Percentiles rank a stretch among this genome's conserved stretches.
phyloP scores from a whole-genome alignment of 73 alveolate genomes.

The Durusdinium trenchii region DNA sequence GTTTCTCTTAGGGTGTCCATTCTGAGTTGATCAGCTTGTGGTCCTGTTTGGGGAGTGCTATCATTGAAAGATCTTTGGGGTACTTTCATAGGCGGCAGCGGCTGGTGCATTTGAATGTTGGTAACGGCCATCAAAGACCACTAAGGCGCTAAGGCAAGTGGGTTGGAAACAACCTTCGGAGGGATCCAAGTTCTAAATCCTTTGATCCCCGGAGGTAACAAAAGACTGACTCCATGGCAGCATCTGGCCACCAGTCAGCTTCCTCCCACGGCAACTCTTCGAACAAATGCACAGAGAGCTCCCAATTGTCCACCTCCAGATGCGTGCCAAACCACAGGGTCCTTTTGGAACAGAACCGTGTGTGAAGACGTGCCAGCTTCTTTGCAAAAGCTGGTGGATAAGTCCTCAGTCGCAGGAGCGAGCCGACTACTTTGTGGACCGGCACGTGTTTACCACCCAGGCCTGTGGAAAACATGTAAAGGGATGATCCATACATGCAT shows the following conservation, averaged over 20 bases:
- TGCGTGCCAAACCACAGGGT: constrained; percentile 28
- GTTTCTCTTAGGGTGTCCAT: too few relatives aligned
- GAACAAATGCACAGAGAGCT: neutral
- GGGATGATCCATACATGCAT: too few relatives aligned
- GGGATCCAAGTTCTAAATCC: neutral
- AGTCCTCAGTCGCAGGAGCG: neutral
- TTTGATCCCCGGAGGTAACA: neutral
- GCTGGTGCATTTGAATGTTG: too few relatives aligned
- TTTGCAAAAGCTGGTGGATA: neutral
- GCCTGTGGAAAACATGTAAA: too few relatives aligned
- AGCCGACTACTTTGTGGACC: neutral
- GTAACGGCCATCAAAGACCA: too few relatives aligned
- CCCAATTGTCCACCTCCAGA: neutral
- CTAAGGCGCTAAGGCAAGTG: too few relatives aligned
- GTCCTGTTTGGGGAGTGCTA: too few relatives aligned
- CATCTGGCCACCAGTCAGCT: constrained; percentile 25
- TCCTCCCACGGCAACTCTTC: neutral
- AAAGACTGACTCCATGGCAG: neutral
- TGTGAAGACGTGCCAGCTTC: neutral
- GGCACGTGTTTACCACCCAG: too few relatives aligned
- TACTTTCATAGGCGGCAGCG: too few relatives aligned
- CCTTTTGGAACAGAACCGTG: neutral
- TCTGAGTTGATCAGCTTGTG: too few relatives aligned
- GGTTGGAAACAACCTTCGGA: neutral
- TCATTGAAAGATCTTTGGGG: too few relatives aligned